Percentiles rank a stretch among this genome's conserved stretches.
Conservation (phyloP, 208 protist species). For the Acanthamoeba sp. region DNA sequence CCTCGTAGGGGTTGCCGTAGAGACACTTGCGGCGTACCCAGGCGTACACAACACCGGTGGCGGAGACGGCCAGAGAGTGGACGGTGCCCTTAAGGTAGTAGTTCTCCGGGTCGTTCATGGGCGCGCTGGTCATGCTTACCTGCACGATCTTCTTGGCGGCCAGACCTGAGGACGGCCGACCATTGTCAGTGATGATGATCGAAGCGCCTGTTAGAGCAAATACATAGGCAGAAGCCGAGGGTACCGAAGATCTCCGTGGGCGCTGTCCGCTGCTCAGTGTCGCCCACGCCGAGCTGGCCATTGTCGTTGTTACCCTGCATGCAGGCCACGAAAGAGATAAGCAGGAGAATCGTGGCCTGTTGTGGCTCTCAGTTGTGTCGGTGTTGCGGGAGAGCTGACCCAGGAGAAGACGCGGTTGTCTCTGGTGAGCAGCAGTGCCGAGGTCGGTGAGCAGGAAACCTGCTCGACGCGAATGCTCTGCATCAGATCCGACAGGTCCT, state of each 20-base stretch:
- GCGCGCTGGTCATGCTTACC: background rate
- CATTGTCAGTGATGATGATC: background rate
- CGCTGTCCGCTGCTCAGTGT: background rate
- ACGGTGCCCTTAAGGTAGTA: background rate
- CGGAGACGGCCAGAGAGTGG: background rate
- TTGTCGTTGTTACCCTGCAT: no score
- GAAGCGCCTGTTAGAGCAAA: background rate
- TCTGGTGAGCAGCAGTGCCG: background rate
- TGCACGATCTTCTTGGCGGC: background rate
- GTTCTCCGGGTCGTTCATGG: background rate
- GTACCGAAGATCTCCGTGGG: background rate
- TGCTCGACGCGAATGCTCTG: background rate
- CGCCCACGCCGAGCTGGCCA: background rate
- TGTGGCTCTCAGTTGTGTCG: background rate
- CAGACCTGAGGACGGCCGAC: background rate
- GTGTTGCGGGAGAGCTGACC: background rate
- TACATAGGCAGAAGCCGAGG: background rate
- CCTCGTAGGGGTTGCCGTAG: no score
- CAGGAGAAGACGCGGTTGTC: constrained; percentile 36
- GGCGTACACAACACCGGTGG: background rate
- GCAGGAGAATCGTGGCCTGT: no score
- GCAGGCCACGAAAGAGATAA: background rate
- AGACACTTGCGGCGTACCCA: no score
- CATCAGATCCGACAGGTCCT: background rate
- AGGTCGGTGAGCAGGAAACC: background rate